phyloP scores from a whole-genome alignment of 176 grass and related monocot genomes.

The Metroxylon sagu region DNA sequence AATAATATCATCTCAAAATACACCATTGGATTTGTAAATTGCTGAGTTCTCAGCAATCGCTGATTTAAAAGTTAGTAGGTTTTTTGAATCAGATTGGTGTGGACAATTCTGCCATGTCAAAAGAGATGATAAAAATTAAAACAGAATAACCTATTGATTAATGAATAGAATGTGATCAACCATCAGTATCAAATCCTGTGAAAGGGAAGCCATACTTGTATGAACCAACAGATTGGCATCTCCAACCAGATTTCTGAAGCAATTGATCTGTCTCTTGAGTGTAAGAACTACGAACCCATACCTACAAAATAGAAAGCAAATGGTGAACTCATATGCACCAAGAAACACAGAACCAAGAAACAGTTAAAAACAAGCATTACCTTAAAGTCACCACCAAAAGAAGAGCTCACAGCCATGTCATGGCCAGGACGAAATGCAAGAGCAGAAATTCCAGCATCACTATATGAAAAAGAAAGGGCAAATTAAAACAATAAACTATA shows the following conservation, averaged over 20 bases:
- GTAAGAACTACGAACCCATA: constrained; percentile 51
- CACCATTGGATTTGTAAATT: no score
- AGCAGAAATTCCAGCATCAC: constrained; percentile 65
- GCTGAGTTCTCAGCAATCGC: no score
- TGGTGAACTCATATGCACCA: constrained; percentile 3
- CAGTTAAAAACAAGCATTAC: constrained; percentile 25
- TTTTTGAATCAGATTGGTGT: no score
- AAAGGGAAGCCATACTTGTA: constrained; percentile 56
- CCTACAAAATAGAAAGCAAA: constrained; percentile 24
- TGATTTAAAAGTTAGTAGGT: no score
- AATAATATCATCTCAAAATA: no score
- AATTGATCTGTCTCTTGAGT: constrained; percentile 33
- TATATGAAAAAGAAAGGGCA: constrained; percentile 28
- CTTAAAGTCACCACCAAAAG: constrained; percentile 88
- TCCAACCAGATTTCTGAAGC: constrained; percentile 65
- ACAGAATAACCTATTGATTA: no score
- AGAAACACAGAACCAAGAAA: constrained; percentile 5
- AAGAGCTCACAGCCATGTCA: constrained; percentile 70
- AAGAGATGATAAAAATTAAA: no score
- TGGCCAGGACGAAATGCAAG: constrained; percentile 68
- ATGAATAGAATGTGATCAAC: no score
- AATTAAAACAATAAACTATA: no score
- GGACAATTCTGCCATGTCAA: no score
- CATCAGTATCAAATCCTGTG: neutral
- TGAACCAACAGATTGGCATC: constrained; percentile 92